Percentiles rank a stretch among this genome's conserved stretches.
Conservation (phyloP, 1,284 basidiomycete genomes). For the Neonothopanus nambi region DNA sequence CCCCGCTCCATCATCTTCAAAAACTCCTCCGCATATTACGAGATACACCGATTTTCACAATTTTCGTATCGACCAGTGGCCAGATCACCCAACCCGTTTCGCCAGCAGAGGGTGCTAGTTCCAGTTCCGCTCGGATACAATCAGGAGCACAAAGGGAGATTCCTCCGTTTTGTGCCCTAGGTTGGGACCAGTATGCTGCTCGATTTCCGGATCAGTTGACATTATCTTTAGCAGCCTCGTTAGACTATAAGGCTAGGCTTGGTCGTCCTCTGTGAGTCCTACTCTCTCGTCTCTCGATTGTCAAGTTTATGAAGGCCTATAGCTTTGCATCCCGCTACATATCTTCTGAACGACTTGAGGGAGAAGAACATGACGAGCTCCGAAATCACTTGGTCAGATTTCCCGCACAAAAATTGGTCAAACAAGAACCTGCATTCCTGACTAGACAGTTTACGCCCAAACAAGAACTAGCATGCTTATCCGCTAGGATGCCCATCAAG, state of each 20-base stretch:
- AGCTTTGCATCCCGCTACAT: too few relatives aligned
- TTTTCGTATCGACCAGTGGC: neutral
- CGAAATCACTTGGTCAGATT: neutral
- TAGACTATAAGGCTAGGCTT: neutral
- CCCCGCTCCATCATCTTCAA: neutral
- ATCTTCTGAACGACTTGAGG: too few relatives aligned
- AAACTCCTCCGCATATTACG: neutral
- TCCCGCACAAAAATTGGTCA: neutral
- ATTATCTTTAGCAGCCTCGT: neutral
- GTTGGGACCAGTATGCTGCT: neutral
- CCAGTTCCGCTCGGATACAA: neutral
- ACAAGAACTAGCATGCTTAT: neutral
- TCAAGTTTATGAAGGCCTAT: neutral
- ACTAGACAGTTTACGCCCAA: neutral
- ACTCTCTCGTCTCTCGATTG: neutral
- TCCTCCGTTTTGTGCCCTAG: neutral
- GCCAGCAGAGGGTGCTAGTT: neutral
- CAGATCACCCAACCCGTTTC: too few relatives aligned
- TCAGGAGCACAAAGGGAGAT: neutral
- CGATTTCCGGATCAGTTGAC: neutral
- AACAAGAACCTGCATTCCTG: too few relatives aligned
- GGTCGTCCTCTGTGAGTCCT: slow-evolving; percentile 2
- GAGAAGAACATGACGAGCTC: neutral
- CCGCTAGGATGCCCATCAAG: neutral
- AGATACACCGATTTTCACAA: neutral